These are phyloP conservation scores for Skeletonema potamos DNA, from an alignment of 108 stramenopile species.

Conservation along the genomic window DNA sequence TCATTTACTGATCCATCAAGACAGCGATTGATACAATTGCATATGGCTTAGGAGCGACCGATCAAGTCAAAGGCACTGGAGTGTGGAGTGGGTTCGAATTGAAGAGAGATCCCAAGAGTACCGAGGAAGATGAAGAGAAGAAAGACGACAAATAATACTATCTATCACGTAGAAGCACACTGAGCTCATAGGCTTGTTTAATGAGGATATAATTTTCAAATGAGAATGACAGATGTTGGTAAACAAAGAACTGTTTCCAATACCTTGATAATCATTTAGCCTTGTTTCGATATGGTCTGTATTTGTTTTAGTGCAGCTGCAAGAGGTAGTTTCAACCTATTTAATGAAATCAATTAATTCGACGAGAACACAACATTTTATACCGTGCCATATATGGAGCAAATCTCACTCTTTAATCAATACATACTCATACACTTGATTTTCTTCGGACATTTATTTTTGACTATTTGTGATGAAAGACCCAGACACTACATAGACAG, in stretches of 20 bases:
- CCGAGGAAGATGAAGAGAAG: conserved; percentile 29
- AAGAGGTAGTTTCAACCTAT: not conserved
- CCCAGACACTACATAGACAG: no score
- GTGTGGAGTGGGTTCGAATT: conserved; percentile 67
- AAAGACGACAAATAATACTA: conserved; percentile 18
- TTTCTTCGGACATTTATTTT: not conserved
- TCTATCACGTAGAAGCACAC: not conserved
- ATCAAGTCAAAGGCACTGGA: conserved; percentile 80
- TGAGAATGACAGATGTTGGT: not conserved
- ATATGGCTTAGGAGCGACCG: conserved; percentile 74
- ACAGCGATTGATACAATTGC: conserved; percentile 70
- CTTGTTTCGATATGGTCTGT: not conserved
- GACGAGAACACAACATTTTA: not conserved
- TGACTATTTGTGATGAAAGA: no score
- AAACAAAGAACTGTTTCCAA: not conserved
- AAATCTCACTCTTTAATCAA: no score
- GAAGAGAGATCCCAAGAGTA: conserved; percentile 58
- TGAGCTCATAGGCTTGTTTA: not conserved
- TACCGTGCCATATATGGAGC: no score
- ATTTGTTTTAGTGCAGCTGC: not conserved
- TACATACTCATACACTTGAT: no score
- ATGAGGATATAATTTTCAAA: not conserved
- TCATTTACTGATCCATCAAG: conserved; percentile 92
- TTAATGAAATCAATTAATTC: not conserved
- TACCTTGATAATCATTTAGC: not conserved